Evolutionary conservation across 495 filamentous ascomycete genomes (phyloP), one percentile per base, ranked within the genome.

Genomic region (Aspergillus kassunensis): DNA sequence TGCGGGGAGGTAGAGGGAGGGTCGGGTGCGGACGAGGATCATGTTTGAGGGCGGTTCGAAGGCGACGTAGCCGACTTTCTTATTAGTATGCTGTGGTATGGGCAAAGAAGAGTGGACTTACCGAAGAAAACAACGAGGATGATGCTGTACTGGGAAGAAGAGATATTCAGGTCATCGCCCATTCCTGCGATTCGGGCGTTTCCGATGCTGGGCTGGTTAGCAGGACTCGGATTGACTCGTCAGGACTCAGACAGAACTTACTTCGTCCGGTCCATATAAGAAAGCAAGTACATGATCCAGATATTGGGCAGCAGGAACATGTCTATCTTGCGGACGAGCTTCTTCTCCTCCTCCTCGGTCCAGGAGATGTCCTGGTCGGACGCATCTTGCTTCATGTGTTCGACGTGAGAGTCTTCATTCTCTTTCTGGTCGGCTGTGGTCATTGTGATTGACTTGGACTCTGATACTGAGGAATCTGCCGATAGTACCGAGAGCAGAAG

Each of bases 241-340:
- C 4, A 4, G 24, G 24, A 27, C 24, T 27, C 4, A 27, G 4
- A 9, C 24, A n/a, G n/a, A n/a, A 27, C 24, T 4, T 27, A 27
- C 24, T 64, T 64, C 11, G 75, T 79, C 27, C 76, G 60, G 49
- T 80, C 78, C 45, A 76, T 57, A 33, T 71, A 74, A 44, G 74
- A 74, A 9, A 81, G 58, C 48, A 77, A 70, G 44, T 79, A 79
- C 73, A 78, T 76, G 31, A 69, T 35, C 63, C 73, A 79, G 24
- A 78, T 62, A 6, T 65, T 68, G 30, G 73, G 73, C 67, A 80
- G 67, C 29, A 80, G 69, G 35, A 61, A 74, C 31, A 61, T 47
- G 53, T 79, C 77, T 12, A 80, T 63, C 62, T 79, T 80, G 37
- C 59, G 65, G 21, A 79, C 70, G 15, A 80, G 58, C 2, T 53